Percentiles rank a stretch among this genome's conserved stretches.
phyloP scores from a whole-genome alignment of 805 yeast species.

The Saturnispora halmiae region DNA sequence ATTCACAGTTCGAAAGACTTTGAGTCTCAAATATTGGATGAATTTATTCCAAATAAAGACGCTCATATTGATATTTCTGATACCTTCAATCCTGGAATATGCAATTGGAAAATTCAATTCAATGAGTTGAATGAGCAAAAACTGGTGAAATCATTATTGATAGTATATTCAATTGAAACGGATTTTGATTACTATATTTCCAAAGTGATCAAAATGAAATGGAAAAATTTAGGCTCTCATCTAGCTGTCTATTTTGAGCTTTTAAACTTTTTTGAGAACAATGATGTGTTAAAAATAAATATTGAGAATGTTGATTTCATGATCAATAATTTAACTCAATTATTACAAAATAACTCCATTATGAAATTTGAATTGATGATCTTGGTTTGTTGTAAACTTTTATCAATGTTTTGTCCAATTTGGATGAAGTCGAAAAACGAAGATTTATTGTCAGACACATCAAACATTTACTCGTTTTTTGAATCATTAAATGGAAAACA shows the following conservation, averaged over 20 bases:
- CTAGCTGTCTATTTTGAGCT: constrained; percentile 15
- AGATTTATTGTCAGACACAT: constrained; percentile 33
- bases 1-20: neutral
- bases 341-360: constrained; percentile 19
- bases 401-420: constrained; percentile 20
- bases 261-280: constrained; percentile 8
- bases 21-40: constrained; percentile 13
- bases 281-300: constrained; percentile 3
- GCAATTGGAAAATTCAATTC: constrained; percentile 7
- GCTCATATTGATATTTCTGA: neutral
- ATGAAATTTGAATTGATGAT: constrained; percentile 35
- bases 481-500: constrained; percentile 32
- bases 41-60: constrained; percentile 9
- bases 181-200: constrained; percentile 9
- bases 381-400: constrained; percentile 27
- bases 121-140: constrained; percentile 15
- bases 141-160: constrained; percentile 10
- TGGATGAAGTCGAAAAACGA: constrained; percentile 24
- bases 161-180: neutral
- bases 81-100: constrained; percentile 7
- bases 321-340: constrained; percentile 11
- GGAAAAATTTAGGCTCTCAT: constrained; percentile 1
- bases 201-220: constrained; percentile 9
- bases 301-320: constrained; percentile 10
- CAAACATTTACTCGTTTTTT: constrained; percentile 42